Evolutionary conservation across 768 basidiomycete species (phyloP).

Genomic region (Hemileccinum impolitum): DNA sequence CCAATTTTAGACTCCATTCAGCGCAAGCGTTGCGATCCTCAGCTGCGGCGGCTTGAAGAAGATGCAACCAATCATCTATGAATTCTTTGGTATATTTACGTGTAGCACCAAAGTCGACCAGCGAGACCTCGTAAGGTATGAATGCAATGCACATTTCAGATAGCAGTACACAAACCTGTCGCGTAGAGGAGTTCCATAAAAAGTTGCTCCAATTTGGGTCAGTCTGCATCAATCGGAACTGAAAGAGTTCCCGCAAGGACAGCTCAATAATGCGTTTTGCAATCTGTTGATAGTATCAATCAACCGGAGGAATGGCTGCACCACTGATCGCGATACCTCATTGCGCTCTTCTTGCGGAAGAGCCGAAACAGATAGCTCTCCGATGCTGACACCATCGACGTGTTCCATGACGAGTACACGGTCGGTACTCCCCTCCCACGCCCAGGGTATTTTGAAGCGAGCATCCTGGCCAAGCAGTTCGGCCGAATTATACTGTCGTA

Average conservation of each 20-base stretch:
- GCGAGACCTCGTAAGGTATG: conserved; percentile 51
- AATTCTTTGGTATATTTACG: conserved; percentile 81
- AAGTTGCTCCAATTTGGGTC: conserved; percentile 99
- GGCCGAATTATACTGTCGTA: conserved; percentile 54
- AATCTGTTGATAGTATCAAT: conserved; percentile 51
- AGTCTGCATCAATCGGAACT: conserved; percentile 93
- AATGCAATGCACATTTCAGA: neutral
- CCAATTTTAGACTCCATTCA: conserved; percentile 73
- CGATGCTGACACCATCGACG: conserved; percentile 79
- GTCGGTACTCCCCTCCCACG: conserved; percentile 77
- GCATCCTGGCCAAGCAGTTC: conserved; percentile 52
- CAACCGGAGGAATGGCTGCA: neutral
- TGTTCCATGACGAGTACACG: conserved; percentile 88
- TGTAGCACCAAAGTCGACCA: conserved; percentile 97
- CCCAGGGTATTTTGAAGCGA: conserved; percentile 82
- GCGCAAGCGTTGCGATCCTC: conserved; percentile 67
- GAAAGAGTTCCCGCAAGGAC: conserved; percentile 86
- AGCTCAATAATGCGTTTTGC: conserved; percentile 77
- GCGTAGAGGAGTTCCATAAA: conserved; percentile 70
- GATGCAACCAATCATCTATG: conserved; percentile 80
- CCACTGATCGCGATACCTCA: conserved; percentile 47
- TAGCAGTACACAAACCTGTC: conserved; percentile 44
- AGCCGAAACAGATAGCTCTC: conserved; percentile 51
- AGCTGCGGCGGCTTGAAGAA: conserved; percentile 77
- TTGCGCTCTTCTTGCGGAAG: conserved; percentile 66